Base-by-base conservation (phyloP, 495 filamentous ascomycete species). In the Talaromyces borbonicus region DNA sequence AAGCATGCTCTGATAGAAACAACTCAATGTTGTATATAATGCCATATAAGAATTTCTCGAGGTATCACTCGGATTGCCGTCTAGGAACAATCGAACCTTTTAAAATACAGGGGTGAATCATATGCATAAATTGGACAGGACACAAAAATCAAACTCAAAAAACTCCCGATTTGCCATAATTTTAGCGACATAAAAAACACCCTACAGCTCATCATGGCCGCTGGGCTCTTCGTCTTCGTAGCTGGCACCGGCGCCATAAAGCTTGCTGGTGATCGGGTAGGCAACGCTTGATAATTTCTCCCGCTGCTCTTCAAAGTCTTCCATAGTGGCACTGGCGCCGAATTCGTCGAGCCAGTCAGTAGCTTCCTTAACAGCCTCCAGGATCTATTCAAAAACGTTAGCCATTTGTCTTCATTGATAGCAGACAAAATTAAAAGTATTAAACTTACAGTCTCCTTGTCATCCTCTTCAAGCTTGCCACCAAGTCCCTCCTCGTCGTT, bases 251-350 rank as follows among this genome's bases (percentile, higher is more conserved):
- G 78, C 78, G 60, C 80, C 73, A 71, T 98, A 94, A 43, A 94
- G 72, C 79, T 99, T 99, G 74, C 84, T 90, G 57, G 92, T 99
- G 71, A 99, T 99, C 26, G 92, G 92, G 73, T 97, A 96, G 18
- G 92, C 92, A 46, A 96, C 85, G 67, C 83, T 81, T 56, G 84
- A 90, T 52, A 99, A 80, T 75, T 95, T 95, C 83, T 99, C 90
- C 78, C 90, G 94, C 74, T 97, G 90, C 79, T 99, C 92, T 65
- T 95, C 87, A 56, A 96, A 96, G 72, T 97, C 92, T 74, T 97
- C 93, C 43, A 81, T 73, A 49, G 75, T 78, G 48, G 92, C 92
- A 41, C 84, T 84, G 49, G 79, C 78, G 51, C 79, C 89, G 71
- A 96, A 92, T 79, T 96, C 89, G 55, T 97, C 90, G 40, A 98